Base-by-base conservation (phyloP, 1,139 yeast species). In the Kluyveromyces sp. region DNA sequence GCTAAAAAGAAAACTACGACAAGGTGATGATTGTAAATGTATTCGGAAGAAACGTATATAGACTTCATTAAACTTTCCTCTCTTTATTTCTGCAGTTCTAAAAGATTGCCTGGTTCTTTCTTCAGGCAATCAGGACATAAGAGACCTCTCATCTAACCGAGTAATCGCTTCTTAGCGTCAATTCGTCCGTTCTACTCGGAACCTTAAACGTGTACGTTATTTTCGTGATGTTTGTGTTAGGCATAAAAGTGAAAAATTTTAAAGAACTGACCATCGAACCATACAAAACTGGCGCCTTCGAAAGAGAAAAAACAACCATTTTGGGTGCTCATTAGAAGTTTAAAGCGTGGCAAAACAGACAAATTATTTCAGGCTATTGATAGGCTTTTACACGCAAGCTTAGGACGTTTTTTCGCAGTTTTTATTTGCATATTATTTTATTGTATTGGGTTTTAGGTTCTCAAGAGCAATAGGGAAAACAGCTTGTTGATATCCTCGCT, bases 1-100 rank as follows among this genome's bases (percentile, higher is more conserved):
- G 94, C 81, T 58, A 83, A 83, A 66, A 72, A 66, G 35, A 79
- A 77, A 64, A 75, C 75, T 19, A 20, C 33, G 40, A 17, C 22
- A 18, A 12, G 34, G 11, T 32, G 19, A 32, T 4, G 7, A 32
- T 4, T 15, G 18, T n/a, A 33, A 6, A 33, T 11, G 26, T 12
- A 18, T 11, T 18, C 12, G 8, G 19, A 18, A 17, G 6, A n/a
- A 9, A 33, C 12, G n/a, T 22, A 22, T n/a, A n/a, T n/a, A n/a
- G n/a, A n/a, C n/a, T n/a, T n/a, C n/a, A n/a, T n/a, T n/a, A n/a
- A n/a, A n/a, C n/a, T n/a, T n/a, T n/a, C n/a, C n/a, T n/a, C n/a
- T n/a, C n/a, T n/a, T n/a, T n/a, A n/a, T n/a, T n/a, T n/a, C n/a
- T n/a, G n/a, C n/a, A n/a, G n/a, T n/a, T n/a, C n/a, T n/a, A n/a